Evolutionary conservation across 768 basidiomycete genomes (phyloP).

Genomic region (Lactifluus echinatus): DNA sequence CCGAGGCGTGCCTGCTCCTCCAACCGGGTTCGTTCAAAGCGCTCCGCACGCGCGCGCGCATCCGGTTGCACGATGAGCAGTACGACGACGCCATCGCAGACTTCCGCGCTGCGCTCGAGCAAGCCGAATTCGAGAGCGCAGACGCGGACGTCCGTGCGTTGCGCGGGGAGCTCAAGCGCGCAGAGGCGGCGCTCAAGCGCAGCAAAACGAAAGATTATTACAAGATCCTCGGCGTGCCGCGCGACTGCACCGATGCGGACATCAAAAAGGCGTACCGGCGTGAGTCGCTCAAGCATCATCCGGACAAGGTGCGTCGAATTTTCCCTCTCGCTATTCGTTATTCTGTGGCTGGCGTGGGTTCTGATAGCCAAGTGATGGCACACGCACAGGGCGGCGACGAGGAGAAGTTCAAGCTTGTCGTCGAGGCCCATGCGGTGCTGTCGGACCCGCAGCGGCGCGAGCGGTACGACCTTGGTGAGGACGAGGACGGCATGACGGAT

Average conservation of each 20-base stretch:
- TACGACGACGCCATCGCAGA: constrained; percentile 65
- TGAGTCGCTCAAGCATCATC: constrained; percentile 79
- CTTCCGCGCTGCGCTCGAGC: constrained; percentile 73
- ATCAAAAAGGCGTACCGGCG: constrained; percentile 90
- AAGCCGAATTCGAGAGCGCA: constrained; percentile 54
- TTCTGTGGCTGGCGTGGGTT: background rate
- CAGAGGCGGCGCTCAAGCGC: constrained; percentile 72
- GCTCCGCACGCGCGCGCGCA: constrained; percentile 76
- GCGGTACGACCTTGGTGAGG: constrained; percentile 76
- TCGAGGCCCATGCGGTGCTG: constrained; percentile 73
- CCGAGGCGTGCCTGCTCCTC: constrained; percentile 55
- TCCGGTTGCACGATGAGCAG: constrained; percentile 64
- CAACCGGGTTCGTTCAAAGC: constrained; percentile 72
- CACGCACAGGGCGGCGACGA: constrained; percentile 74
- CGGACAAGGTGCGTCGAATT: constrained; percentile 54
- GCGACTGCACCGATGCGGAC: constrained; percentile 58
- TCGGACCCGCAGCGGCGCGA: constrained; percentile 66
- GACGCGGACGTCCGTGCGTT: constrained; percentile 57
- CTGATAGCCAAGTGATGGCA: background rate
- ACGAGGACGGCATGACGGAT: constrained; percentile 58
- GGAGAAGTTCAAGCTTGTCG: constrained; percentile 90
- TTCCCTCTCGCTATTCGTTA: background rate
- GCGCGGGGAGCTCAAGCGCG: constrained; percentile 63
- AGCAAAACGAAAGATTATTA: constrained; percentile 90
- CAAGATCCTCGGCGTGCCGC: constrained; percentile 57